Base-by-base conservation (phyloP, 805 yeast genomes). In the Kodamaea hsintzibuensis region DNA sequence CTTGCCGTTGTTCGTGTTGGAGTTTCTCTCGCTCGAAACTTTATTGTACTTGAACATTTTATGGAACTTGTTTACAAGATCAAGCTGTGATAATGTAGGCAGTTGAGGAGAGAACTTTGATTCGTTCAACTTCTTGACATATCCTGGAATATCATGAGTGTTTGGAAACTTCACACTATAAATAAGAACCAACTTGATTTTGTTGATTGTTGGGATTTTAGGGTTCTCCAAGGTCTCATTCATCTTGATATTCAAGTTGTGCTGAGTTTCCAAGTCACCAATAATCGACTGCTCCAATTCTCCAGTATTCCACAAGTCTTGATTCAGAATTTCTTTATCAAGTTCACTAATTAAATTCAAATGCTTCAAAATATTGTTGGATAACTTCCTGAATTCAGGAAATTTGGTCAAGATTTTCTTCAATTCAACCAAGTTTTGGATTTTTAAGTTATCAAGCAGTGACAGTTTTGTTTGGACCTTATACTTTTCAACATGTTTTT, bases 321-420 rank as follows among this genome's bases (percentile, higher is more conserved):
- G 75, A 17, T 70, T 63, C 33, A 85, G 83, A 42, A 95, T 88
- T 56, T 82, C 81, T 55, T 86, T 82, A 63, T 91, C 96, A 52
- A 95, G 80, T 64, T 93, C 98, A 19, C 93, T 82, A 7, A 93
- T 92, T 18, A 95, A 78, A 17, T 96, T 83, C 81, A 95, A 91
- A 70, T 95, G 99, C 64, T 93, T 95, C 30, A 96, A 82, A 9
- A 95, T 91, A 66, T 92, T 93, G 35, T 90, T 85, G 9, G 96
- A 88, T 35, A 93, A 76, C 65, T 89, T 91, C 60, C 91, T 86
- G 68, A 89, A 92, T 67, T 95, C 99, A 1, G 99, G 99, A 63
- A 88, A 91, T 57, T 90, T 90, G 55, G 92, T 97, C 53, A 95
- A 84, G 63, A 93, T 89, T 61, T 85, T 84, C 69, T 93, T 95